Conservation (phyloP, 1,139 yeast species). For the Zhuliangozyma blackwelliae region DNA sequence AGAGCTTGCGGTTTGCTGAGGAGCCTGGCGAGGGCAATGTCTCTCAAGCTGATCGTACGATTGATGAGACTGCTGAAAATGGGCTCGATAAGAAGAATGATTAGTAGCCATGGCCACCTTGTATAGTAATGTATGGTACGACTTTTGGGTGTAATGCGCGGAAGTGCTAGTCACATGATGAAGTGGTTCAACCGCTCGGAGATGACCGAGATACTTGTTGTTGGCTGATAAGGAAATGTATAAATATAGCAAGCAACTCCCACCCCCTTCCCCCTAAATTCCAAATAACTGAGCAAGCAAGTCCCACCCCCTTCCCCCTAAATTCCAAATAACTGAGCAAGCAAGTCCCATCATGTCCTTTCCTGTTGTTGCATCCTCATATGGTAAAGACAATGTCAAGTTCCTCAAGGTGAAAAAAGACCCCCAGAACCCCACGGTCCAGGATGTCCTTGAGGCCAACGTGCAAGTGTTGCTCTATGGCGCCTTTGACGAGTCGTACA, state of each 20-base stretch:
- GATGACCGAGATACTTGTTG: neutral
- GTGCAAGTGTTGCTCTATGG: conserved; percentile 75
- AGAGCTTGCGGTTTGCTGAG: conserved; percentile 41
- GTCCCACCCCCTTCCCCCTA: too few species aligned
- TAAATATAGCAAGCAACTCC: neutral
- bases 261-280: too few species aligned
- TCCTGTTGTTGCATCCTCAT: conserved; percentile 47
- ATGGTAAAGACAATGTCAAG: conserved; percentile 91
- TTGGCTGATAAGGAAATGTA: neutral
- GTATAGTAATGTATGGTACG: neutral
- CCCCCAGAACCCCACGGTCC: conserved; percentile 62
- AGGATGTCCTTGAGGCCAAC: conserved; percentile 81
- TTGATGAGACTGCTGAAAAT: conserved; percentile 6
- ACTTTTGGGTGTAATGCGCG: too few species aligned
- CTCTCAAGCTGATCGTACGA: conserved; percentile 10
- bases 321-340: too few species aligned
- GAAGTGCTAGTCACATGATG: too few species aligned
- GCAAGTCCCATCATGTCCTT: too few species aligned
- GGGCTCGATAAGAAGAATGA: conserved; percentile 9
- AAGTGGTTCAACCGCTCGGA: neutral
- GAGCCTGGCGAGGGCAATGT: conserved; percentile 10
- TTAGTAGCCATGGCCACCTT: conserved; percentile 1
- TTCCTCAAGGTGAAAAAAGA: conserved; percentile 83
- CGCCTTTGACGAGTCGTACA: conserved; percentile 71
- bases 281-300: too few species aligned